Percentiles rank a stretch among this genome's conserved stretches.
Evolutionary conservation across 345 rosid genomes (phyloP).

Genomic region (Hibiscus tridactylites): DNA sequence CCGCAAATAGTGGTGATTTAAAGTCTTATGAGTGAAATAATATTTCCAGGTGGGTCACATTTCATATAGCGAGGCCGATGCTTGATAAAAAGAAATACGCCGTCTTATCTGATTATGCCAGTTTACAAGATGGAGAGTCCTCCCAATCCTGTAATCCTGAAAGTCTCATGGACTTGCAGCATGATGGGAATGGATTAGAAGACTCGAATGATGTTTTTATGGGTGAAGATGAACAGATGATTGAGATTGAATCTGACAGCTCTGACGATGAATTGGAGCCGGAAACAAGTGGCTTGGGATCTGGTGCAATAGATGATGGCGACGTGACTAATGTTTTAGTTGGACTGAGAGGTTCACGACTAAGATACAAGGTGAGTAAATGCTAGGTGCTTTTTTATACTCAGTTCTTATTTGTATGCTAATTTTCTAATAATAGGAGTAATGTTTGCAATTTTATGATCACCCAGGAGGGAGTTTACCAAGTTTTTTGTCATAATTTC

Average conservation of each 20-base stretch:
- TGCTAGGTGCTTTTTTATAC: background rate
- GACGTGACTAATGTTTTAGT: slow-evolving; percentile 43
- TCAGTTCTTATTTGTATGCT: background rate
- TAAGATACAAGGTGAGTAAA: slow-evolving; percentile 59
- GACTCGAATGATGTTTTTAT: slow-evolving; percentile 28
- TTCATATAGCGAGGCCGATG: slow-evolving; percentile 48
- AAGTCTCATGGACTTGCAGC: slow-evolving; percentile 23
- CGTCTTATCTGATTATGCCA: slow-evolving; percentile 56
- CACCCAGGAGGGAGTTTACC: background rate
- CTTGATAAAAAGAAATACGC: slow-evolving; percentile 68
- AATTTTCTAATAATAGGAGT: background rate
- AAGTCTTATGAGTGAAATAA: slow-evolving; percentile 15
- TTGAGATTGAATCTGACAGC: slow-evolving; percentile 38
- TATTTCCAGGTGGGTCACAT: slow-evolving; percentile 85
- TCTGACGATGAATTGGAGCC: slow-evolving; percentile 37
- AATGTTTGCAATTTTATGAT: background rate
- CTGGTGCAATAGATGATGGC: slow-evolving; percentile 22
- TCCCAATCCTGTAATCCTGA: slow-evolving; percentile 29
- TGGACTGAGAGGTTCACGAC: slow-evolving; percentile 33
- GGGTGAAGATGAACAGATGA: slow-evolving; percentile 40
- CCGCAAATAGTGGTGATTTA: background rate
- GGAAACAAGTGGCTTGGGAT: slow-evolving; percentile 19
- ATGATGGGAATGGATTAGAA: slow-evolving; percentile 31
- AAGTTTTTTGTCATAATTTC: background rate
- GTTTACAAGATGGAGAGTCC: slow-evolving; percentile 30